Evolutionary conservation across 345 rosid species (phyloP), one percentile per base, ranked within the genome.

Genomic region (Hypericum perforatum): DNA sequence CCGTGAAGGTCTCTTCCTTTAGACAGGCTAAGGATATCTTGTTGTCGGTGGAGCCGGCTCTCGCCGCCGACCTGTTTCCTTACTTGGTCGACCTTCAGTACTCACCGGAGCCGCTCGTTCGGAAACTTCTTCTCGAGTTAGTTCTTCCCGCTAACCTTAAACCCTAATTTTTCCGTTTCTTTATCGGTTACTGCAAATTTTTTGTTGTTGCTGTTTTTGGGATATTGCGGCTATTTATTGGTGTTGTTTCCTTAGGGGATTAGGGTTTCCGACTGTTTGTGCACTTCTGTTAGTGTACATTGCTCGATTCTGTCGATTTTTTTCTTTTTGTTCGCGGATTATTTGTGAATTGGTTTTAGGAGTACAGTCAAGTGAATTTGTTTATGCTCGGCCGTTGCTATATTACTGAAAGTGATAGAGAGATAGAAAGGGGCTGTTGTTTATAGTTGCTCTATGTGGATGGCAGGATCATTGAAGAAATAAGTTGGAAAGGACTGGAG

Each of bases 1-100:
- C 85, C 5, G 95, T 87, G 29, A 91, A 85, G 84, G 82, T 91
- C 36, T 87, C 96, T 22, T 91, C 98, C 48, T 71, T 91, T 6
- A 76, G 72, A 56, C 98, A 91, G 76, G 85, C 80, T 60, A 91
- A 67, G 55, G 88, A 78, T 66, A 70, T 91, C 32, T 63, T 91
- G 15, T 71, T 75, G 37, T 77, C 96, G 44, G 56, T 76, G 56
- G 86, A 79, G 41, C 74, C 91, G 41, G 69, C 94, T 49, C 69
- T 72, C 11, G 86, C 89, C 38, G 76, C 85, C 46, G 95, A 86
- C 71, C 73, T 86, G 53, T 81, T 86, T 65, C 89, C 94, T 9
- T 82, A 76, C 70, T 67, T 86, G 63, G 78, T 69, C 9, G 94
- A 84, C 61, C 91, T 90, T 59, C 96, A 86, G 56, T 69, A 66